Conservation (phyloP, 192 early-diverging fungal species). For the Spizellomyces punctatus region DNA sequence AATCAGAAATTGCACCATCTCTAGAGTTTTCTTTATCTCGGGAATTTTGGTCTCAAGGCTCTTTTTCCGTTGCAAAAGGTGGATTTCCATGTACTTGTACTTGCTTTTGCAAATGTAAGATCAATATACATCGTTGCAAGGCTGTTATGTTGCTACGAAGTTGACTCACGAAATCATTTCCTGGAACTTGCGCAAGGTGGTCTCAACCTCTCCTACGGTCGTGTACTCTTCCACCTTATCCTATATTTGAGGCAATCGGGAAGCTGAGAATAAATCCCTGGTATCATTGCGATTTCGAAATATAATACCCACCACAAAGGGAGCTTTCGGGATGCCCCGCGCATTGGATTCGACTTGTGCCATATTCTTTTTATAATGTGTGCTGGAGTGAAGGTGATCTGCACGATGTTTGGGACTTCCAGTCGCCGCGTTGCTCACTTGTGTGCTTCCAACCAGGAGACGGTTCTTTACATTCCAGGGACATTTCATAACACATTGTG, state of each 20-base stretch:
- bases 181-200: slow-evolving; percentile 88
- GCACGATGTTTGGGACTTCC: not conserved
- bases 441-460: no score
- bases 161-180: slow-evolving; percentile 78
- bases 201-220: slow-evolving; percentile 72
- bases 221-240: slow-evolving; percentile 90
- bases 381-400: not conserved
- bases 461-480: no score
- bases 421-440: no score
- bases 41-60: slow-evolving; percentile 91
- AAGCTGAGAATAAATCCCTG: not conserved
- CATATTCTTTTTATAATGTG: slow-evolving; percentile 27
- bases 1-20: slow-evolving; percentile 79
- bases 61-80: slow-evolving; percentile 79
- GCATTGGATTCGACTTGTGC: slow-evolving; percentile 77
- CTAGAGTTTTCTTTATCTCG: slow-evolving; percentile 92
- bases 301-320: slow-evolving; percentile 76
- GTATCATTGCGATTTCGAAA: not conserved
- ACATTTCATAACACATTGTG: no score
- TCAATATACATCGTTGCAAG: not conserved
- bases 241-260: slow-evolving; percentile 39
- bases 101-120: slow-evolving; percentile 61
- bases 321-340: slow-evolving; percentile 91
- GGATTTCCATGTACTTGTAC: slow-evolving; percentile 98
- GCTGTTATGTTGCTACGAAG: not conserved